Evolutionary conservation across 345 rosid species (phyloP), one percentile per base, ranked within the genome.

Genomic region (Eucalyptus pumila): DNA sequence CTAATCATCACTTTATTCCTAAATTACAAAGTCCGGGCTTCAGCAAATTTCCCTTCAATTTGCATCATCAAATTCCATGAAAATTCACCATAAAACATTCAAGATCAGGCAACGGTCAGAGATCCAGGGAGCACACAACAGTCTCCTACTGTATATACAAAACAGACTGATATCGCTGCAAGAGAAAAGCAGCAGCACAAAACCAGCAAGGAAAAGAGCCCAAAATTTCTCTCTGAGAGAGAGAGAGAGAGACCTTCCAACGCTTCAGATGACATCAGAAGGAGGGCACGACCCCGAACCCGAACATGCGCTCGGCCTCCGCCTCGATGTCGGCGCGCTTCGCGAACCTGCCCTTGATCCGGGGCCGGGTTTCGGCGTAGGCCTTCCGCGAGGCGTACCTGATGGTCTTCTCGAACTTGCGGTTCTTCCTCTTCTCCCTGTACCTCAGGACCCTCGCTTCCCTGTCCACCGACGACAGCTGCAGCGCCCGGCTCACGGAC

Each of bases 391-490:
- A 97, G 4, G 99, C 98, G 87, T 97, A 98, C 45, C 98, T 93
- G 49, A 97, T 98, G 24, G 99, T 98, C 95, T 98, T 98, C 99
- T 97, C 98, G 89, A 98, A 97, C 93, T 94, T 98, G 32, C 99
- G 87, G 90, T 95, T 96, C 98, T 98, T 98, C 89, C 99, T 93
- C 94, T 98, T 98, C 94, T 97, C 99, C 86, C 98, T 95, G 95
- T 98, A 98, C 96, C 99, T 96, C 92, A 96, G 86, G 30, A 98
- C 99, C 90, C 99, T 94, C 11, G 97, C 99, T 87, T 96, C 99
- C 90, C 99, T 92, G 89, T 98, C 99, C 8, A 92, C 95, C 10
- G 97, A 91, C 23, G 99, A 94, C 16, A 96, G 90, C 90, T 94
- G 97, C 89, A 95, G 92, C 92, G 88, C 86, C 45, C 90, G 95